Evolutionary conservation across 1,284 basidiomycete genomes (phyloP), one percentile per base, ranked within the genome.

Genomic region (Meira nashicola): DNA sequence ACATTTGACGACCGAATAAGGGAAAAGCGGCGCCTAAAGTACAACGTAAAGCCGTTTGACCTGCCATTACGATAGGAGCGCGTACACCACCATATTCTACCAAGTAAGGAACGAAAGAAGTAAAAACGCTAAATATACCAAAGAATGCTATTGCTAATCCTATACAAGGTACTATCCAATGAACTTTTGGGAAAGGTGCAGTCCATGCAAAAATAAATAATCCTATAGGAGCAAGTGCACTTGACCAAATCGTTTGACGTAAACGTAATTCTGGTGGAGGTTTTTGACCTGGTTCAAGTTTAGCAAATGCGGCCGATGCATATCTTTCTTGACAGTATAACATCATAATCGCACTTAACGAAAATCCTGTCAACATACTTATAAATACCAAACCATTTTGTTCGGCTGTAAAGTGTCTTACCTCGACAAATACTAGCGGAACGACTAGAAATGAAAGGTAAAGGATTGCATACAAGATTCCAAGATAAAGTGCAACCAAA

Each of bases 361-460:
- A 10, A n/a, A 40, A 40, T 10, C 66, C 66, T 25, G 65, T 60
- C 17, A 65, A 58, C 3, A 67, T 55, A 0, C 62, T 53, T 12
- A 67, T 47, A 47, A 61, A 67, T 15, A 63, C 57, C 50, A 67
- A 19, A 5, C 66, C 66, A 43, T 59, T 55, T 38, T 54, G 55
- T 28, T 65, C 63, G 2, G 60, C 48, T 15, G 49, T 37, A 56
- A 66, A 67, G 23, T 55, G 53, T 21, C 66, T 56, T 21, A 66
- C 60, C n/a, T 48, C 51, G 14, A 28, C 55, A 17, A 68, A 68
- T 1, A 65, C 64, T 33, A 59, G 58, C 6, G 66, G 66, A 12
- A 66, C 62, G 49, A 64, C 59, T 59, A 58, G 61, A 48, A 68
- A 68, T 44, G 66, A 68, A 48, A 57, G 58, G 48, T 68, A 68